A percentile compares a stretch with the other conserved stretches of the same genome.
These are phyloP conservation scores for Solanum okadae DNA, from an alignment of 257 asterid genomes.

Conservation along the genomic window DNA sequence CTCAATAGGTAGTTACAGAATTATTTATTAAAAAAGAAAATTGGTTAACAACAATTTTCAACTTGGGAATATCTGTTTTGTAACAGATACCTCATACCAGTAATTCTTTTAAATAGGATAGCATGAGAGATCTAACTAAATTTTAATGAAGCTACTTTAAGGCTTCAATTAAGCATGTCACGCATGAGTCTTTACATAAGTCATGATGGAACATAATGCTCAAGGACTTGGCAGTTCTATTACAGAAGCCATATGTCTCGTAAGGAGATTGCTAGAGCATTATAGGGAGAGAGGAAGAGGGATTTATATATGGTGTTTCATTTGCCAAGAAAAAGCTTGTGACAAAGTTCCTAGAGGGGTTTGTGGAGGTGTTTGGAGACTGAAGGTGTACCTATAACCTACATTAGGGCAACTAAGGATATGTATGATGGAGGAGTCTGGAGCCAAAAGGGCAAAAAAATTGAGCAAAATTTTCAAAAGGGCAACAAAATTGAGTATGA, in stretches of 20 bases:
- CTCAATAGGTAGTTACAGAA: not conserved
- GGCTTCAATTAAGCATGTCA: not conserved
- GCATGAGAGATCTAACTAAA: not conserved
- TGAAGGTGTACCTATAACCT: not conserved
- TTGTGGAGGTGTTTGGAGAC: not conserved
- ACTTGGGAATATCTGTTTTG: not conserved
- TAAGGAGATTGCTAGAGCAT: not conserved
- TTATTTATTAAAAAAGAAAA: not conserved
- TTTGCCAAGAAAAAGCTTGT: not conserved
- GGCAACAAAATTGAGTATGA: not conserved
- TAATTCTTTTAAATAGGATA: not conserved
- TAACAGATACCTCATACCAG: not conserved
- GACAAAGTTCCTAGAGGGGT: not conserved
- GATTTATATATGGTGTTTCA: not conserved
- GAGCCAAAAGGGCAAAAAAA: not conserved
- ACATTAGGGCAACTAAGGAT: not conserved
- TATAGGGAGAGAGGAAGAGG: not conserved
- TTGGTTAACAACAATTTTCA: not conserved
- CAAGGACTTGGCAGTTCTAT: not conserved
- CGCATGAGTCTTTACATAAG: not conserved
- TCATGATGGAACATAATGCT: not conserved
- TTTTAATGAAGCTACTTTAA: not conserved
- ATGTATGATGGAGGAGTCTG: not conserved
- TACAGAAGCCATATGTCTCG: not conserved
- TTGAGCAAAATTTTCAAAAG: not conserved